Evolutionary conservation across 345 rosid genomes (phyloP).

Genomic region (Adansonia digitata): DNA sequence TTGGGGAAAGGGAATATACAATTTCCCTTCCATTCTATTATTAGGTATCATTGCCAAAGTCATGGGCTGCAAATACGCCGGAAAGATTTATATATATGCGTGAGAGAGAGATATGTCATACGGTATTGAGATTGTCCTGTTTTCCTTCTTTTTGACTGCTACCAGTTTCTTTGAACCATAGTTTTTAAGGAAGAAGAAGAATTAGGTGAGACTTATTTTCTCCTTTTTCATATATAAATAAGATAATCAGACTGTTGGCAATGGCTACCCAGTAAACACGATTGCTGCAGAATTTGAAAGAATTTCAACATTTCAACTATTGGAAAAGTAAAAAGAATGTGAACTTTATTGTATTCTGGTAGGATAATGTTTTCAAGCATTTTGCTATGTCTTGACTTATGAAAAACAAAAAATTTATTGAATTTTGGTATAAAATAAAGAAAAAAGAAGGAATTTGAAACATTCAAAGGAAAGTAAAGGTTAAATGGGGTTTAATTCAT

Average conservation of each 20-base stretch:
- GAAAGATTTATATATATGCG: neutral
- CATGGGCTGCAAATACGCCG: neutral
- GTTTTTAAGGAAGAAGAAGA: neutral
- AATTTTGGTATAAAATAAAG: neutral
- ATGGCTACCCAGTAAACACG: neutral
- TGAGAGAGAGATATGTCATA: neutral
- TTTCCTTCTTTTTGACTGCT: slow-evolving; percentile 2
- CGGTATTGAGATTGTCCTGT: neutral
- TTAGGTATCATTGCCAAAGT: slow-evolving; percentile 8
- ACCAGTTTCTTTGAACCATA: neutral
- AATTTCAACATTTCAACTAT: no score
- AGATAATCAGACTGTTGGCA: neutral
- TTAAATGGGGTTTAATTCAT: neutral
- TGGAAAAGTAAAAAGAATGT: no score
- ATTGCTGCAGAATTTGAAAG: no score
- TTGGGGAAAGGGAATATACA: slow-evolving; percentile 8
- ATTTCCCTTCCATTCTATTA: neutral
- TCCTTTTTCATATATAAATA: neutral
- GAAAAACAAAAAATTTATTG: neutral
- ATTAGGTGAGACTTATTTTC: no score
- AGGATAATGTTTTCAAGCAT: neutral
- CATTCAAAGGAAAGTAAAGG: neutral
- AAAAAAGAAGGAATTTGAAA: no score
- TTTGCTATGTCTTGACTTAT: neutral
- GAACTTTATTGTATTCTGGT: no score